Base-by-base conservation (phyloP, 129 eudicot species). In the Escallonia herrerae region DNA sequence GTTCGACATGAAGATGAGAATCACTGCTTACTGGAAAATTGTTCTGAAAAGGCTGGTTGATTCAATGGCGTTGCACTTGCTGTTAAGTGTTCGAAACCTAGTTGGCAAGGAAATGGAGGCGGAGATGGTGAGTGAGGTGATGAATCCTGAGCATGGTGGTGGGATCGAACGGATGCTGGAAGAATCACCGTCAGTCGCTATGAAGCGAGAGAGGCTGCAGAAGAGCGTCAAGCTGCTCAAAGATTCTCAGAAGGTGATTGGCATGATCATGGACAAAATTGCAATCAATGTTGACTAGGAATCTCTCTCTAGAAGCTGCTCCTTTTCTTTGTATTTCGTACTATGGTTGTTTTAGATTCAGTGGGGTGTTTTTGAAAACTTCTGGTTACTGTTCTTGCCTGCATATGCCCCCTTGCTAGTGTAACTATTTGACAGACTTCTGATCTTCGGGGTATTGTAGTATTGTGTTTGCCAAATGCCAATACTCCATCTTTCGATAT, bases 11-110 rank as follows among this genome's bases (percentile, higher is more conserved):
- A 70, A 74, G 39, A 74, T 79, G 84, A 14, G 80, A 15, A 60
- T 79, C 46, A 49, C 51, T 0, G 84, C 83, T 0, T 79, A 79
- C 2, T 79, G 83, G 83, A 63, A 69, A 62, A 79, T 83, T 61
- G 88, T 79, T 33, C 0, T 79, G 58, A 57, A 46, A 49, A 69
- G 88, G 53, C 37, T 83, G 79, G 84, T 79, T 7, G 88, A 83
- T 37, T 67, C 63, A 0, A 65, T 79, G 79, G 88, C 88, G 4
- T 50, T 83, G 4, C 82, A 83, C 56, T 59, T 79, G 76, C 69
- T 72, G 4, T 76, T 48, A 7, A 72, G 82, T 15, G 54, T 83
- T 5, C 82, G 76, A 44, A 76, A 76, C 3, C 65, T 83, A 43
- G 82, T 83, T 49, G 76, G 72, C 5, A 55, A 54, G 0, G 84